Conservation (phyloP, 2,329 filamentous ascomycete genomes). For the Clonostachys byssicola region DNA sequence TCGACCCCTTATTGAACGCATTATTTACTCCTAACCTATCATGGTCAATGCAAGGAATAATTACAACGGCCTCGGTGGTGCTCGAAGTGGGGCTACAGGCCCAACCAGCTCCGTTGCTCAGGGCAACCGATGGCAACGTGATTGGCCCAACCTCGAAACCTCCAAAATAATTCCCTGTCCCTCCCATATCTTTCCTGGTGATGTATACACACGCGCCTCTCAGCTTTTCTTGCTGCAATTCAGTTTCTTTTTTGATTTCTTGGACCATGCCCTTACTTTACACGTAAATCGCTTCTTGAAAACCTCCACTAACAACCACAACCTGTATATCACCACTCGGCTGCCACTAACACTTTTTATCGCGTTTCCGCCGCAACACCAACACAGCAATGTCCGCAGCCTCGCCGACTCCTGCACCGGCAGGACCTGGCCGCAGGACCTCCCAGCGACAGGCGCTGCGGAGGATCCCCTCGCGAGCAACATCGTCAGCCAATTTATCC, state of each 20-base stretch:
- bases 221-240: background rate
- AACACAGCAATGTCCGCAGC: slow-evolving; percentile 38
- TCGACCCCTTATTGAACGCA: too few relatives aligned
- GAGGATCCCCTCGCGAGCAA: slow-evolving; percentile 42
- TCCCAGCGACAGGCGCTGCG: slow-evolving; percentile 52
- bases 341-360: background rate
- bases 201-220: slow-evolving; percentile 5
- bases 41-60: too few relatives aligned
- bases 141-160: background rate
- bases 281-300: slow-evolving; percentile 24
- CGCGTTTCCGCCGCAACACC: slow-evolving; percentile 10
- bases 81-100: background rate
- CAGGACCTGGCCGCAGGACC: slow-evolving; percentile 44
- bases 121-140: background rate
- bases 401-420: slow-evolving; percentile 52
- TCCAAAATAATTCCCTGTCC: slow-evolving; percentile 2
- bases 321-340: background rate
- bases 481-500: background rate
- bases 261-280: slow-evolving; percentile 30
- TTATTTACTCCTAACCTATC: too few relatives aligned
- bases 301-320: background rate
- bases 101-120: background rate
- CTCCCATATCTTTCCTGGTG: slow-evolving; percentile 1
- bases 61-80: too few relatives aligned
- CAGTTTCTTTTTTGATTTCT: slow-evolving; percentile 3